Evolutionary conservation across 1,139 yeast genomes (phyloP), one percentile per base, ranked within the genome.

Genomic region (Yamadazyma atmosphaerica): DNA sequence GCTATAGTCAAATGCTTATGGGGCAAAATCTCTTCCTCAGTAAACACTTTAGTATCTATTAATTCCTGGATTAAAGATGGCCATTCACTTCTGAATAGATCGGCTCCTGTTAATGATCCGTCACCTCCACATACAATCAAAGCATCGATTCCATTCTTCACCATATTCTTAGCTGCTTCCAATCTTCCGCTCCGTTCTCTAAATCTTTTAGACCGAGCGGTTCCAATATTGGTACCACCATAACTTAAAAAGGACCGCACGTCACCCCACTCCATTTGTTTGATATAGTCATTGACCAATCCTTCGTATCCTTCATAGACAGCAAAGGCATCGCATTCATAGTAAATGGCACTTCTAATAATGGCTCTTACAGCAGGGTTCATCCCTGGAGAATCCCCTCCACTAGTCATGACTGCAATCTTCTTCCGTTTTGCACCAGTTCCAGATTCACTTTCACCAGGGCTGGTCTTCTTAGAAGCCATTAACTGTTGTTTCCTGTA

Each of bases 311-410:
- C 94, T 63, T 85, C 94, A 58, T 76, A 79, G 21, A 85, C 72
- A 3, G 86, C 89, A 56, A 70, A 85, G 1, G 84, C 85, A 50
- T 81, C 84, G 57, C 90, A 83, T 10, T 83, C 86, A 45, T 76
- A 68, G 62, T 70, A 80, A 47, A 85, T 81, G 39, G 86, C 86
- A 0, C 90, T 79, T 50, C 94, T 68, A 7, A 84, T 85, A 37
- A 85, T 87, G 1, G 92, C 90, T 49, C 92, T 71, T 8, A 85
- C 92, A 19, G 81, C 83, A 5, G 92, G 87, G 56, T 83, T 83
- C 94, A 85, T 85, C 51, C 94, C 94, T 14, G 87, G 92, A 34
- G 92, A 84, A 58, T 85, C 94, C 55, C 94, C 94, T 47, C 94
- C 94, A 1, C 90, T 83, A 2, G 94, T 85, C 92, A 85, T 85